Percentiles rank a stretch among this genome's conserved stretches.
Conservation (phyloP, 805 yeast species). For the Candida berthetii region DNA sequence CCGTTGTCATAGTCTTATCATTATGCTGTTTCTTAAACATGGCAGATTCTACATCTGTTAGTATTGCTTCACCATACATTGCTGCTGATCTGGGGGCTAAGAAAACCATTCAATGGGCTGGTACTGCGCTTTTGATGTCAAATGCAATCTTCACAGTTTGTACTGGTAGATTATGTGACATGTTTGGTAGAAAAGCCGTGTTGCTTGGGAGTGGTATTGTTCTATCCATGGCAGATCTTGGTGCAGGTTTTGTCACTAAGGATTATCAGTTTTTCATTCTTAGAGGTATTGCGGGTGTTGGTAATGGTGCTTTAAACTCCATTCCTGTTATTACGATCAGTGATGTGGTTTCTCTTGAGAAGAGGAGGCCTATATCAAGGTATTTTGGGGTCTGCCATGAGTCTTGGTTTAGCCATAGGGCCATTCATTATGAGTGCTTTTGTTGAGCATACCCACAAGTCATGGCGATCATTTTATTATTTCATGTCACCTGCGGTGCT, state of each 20-base stretch:
- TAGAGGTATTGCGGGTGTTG: constrained; percentile 50
- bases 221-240: constrained; percentile 37
- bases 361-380: constrained; percentile 54
- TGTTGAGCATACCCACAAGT: constrained; percentile 24
- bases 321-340: constrained; percentile 44
- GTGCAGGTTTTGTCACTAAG: constrained; percentile 40
- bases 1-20: constrained; percentile 1
- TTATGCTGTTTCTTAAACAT: constrained; percentile 1
- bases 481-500: constrained; percentile 33
- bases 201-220: constrained; percentile 32
- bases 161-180: constrained; percentile 49
- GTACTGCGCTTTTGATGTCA: constrained; percentile 46
- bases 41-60: constrained; percentile 40
- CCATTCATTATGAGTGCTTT: constrained; percentile 52
- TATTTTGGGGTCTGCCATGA: constrained; percentile 41
- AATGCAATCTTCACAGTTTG: constrained; percentile 46
- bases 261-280: constrained; percentile 41
- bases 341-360: constrained; percentile 42
- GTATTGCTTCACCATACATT: constrained; percentile 41
- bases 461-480: constrained; percentile 52
- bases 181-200: constrained; percentile 44
- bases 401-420: constrained; percentile 47
- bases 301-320: constrained; percentile 47
- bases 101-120: constrained; percentile 52
- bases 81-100: constrained; percentile 39